phyloP scores from a whole-genome alignment of 2,329 filamentous ascomycete genomes.

The Juglanconis sp. region DNA sequence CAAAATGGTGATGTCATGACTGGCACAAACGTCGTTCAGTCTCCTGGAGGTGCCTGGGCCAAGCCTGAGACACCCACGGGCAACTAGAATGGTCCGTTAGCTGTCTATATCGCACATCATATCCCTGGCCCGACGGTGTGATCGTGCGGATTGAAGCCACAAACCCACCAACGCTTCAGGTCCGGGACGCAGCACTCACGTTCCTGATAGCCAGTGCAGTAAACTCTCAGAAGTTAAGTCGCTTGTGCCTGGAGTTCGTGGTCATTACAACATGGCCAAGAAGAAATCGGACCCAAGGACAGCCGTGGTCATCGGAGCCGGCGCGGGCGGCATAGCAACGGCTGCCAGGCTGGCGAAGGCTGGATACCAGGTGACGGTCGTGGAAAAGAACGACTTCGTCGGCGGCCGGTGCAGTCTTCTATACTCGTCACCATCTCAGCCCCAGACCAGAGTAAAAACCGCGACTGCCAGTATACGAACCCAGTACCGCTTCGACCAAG shows the following conservation, averaged over 20 bases:
- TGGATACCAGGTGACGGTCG: conserved; percentile 67
- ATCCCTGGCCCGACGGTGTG: no score
- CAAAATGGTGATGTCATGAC: conserved; percentile 16
- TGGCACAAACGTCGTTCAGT: background rate
- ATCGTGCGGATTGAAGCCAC: no score
- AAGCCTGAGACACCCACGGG: no score
- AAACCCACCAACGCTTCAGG: no score
- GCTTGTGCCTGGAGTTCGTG: background rate
- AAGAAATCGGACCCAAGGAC: conserved; percentile 5
- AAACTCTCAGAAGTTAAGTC: no score
- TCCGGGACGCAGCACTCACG: no score
- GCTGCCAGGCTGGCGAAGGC: conserved; percentile 69
- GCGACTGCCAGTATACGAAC: background rate
- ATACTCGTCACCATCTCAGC: conserved; percentile 25
- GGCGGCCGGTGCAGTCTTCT: conserved; percentile 70
- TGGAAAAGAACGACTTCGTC: conserved; percentile 74
- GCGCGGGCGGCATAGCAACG: conserved; percentile 68
- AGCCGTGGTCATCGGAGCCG: conserved; percentile 49
- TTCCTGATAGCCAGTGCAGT: no score
- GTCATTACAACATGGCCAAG: background rate
- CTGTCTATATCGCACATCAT: no score
- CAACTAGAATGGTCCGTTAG: no score
- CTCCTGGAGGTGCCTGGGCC: background rate
- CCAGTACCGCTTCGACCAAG: conserved; percentile 69
- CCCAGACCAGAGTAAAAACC: background rate